These are phyloP conservation scores for Rhododendron henanense DNA, from an alignment of 148 eudicot genomes.

Conservation along the genomic window DNA sequence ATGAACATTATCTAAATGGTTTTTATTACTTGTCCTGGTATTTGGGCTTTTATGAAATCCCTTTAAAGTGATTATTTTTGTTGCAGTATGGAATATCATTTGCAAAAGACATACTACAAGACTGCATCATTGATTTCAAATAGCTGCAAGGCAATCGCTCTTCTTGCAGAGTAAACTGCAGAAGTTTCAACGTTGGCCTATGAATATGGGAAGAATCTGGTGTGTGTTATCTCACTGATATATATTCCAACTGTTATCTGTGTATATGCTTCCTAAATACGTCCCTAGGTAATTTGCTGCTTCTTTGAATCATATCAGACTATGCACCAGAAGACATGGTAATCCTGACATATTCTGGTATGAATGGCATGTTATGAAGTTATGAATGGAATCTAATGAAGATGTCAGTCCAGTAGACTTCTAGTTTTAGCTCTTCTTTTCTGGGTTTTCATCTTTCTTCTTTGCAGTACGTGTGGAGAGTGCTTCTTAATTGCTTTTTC, in stretches of 20 bases:
- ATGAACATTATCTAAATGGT: neutral
- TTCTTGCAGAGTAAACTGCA: conserved; percentile 83
- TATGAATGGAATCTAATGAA: neutral
- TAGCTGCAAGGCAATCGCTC: conserved; percentile 93
- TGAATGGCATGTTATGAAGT: neutral
- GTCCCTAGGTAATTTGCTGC: neutral
- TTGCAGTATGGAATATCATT: conserved; percentile 85
- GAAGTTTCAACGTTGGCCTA: conserved; percentile 79
- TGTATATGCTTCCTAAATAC: neutral
- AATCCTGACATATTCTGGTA: neutral
- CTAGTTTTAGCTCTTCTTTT: neutral
- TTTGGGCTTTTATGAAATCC: too few species aligned
- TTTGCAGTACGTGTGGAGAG: neutral
- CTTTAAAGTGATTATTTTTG: neutral
- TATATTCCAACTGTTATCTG: neutral
- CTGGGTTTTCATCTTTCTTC: neutral
- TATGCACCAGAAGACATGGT: neutral
- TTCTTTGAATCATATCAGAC: neutral
- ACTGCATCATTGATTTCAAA: conserved; percentile 92
- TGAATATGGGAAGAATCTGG: conserved; percentile 96
- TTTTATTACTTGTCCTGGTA: neutral
- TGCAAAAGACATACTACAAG: conserved; percentile 91
- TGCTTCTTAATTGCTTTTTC: neutral
- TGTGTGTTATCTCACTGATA: conserved; percentile 21
- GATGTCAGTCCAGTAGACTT: neutral